Evolutionary conservation across 306 rosid genomes (phyloP).

Genomic region (Lathyrus tuberosus): DNA sequence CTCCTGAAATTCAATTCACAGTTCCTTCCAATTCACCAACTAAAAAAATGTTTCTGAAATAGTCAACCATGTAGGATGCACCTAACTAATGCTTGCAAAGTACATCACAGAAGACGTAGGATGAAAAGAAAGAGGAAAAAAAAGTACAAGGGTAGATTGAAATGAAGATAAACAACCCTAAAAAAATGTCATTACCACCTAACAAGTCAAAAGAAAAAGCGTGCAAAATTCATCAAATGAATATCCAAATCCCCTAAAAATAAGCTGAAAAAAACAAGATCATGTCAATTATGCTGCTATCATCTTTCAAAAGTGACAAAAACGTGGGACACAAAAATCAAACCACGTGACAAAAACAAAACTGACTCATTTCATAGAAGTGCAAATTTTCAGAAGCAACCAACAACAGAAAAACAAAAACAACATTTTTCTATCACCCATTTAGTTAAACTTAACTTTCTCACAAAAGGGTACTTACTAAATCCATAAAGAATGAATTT

Average conservation of each 20-base stretch:
- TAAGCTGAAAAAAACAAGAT: constrained; percentile 32
- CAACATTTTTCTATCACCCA: constrained; percentile 25
- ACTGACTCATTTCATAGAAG: neutral
- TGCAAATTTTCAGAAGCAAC: constrained; percentile 11
- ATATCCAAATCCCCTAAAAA: constrained; percentile 27
- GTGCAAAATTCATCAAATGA: constrained; percentile 41
- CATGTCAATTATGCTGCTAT: constrained; percentile 42
- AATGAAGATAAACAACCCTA: constrained; percentile 38
- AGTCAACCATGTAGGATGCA: constrained; percentile 34
- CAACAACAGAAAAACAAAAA: constrained; percentile 27
- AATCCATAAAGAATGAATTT: neutral
- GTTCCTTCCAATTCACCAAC: constrained; percentile 26
- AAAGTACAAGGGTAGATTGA: constrained; percentile 17
- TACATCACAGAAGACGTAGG: constrained; percentile 30
- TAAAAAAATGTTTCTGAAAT: constrained; percentile 31
- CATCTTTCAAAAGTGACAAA: constrained; percentile 36
- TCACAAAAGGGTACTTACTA: constrained; percentile 23
- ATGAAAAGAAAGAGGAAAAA: constrained; percentile 15
- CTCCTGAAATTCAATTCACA: constrained; percentile 27
- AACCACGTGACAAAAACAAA: constrained; percentile 32
- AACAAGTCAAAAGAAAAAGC: constrained; percentile 39
- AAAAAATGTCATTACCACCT: constrained; percentile 35
- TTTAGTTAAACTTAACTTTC: neutral
- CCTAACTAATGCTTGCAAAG: constrained; percentile 41
- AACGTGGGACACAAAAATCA: constrained; percentile 30